These are phyloP conservation scores for Colletotrichum camelliae DNA, from an alignment of 2,329 filamentous ascomycete species.

Conservation along the genomic window DNA sequence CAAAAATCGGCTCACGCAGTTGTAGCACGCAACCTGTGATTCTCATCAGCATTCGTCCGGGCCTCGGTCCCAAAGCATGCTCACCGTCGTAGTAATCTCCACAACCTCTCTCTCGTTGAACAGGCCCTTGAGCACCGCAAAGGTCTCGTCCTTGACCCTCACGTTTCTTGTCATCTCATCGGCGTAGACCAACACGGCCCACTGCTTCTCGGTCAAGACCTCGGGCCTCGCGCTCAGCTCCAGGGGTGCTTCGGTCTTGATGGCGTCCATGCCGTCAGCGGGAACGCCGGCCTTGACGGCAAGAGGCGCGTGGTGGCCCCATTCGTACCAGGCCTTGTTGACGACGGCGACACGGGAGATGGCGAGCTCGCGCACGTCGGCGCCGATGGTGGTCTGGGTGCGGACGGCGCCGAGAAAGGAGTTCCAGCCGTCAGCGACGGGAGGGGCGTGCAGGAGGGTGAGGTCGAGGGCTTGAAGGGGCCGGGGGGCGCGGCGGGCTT, in stretches of 20 bases:
- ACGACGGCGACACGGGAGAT: slow-evolving; percentile 82
- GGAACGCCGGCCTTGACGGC: slow-evolving; percentile 62
- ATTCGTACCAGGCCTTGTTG: slow-evolving; percentile 87
- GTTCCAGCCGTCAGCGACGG: slow-evolving; percentile 80
- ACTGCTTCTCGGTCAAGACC: slow-evolving; percentile 63
- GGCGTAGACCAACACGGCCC: slow-evolving; percentile 74
- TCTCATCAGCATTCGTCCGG: slow-evolving; percentile 21
- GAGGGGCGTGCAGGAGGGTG: slow-evolving; percentile 74
- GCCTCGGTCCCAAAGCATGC: slow-evolving; percentile 23
- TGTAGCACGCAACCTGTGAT: slow-evolving; percentile 71
- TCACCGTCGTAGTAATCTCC: slow-evolving; percentile 78
- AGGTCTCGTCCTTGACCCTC: slow-evolving; percentile 71
- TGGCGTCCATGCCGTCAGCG: slow-evolving; percentile 51
- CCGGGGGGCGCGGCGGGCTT: slow-evolving; percentile 69
- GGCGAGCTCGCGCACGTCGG: slow-evolving; percentile 74
- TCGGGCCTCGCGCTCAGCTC: slow-evolving; percentile 30
- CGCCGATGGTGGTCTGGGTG: slow-evolving; percentile 54
- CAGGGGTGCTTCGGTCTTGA: slow-evolving; percentile 38
- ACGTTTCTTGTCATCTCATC: slow-evolving; percentile 86
- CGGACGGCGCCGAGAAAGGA: slow-evolving; percentile 69
- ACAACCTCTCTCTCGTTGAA: slow-evolving; percentile 78
- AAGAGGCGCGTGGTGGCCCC: slow-evolving; percentile 78
- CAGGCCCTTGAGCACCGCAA: slow-evolving; percentile 62
- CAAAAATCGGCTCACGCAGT: slow-evolving; percentile 83
- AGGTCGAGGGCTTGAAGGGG: slow-evolving; percentile 79